A percentile compares a stretch with the other conserved stretches of the same genome.
Conservation (phyloP, 108 stramenopile genomes). For the Fragilaria crotonensis region DNA sequence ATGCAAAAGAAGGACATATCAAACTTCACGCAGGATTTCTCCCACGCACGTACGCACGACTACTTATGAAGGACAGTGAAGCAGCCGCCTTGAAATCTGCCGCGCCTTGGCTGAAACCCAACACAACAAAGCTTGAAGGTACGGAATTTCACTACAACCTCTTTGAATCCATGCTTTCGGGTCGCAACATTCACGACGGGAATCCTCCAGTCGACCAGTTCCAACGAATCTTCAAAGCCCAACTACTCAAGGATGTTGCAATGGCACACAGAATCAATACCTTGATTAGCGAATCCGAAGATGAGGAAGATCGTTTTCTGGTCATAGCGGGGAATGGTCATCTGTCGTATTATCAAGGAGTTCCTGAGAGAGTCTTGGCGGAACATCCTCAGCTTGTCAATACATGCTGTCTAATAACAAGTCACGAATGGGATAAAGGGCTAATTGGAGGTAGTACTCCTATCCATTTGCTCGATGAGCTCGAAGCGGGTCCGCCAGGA, state of each 20-base stretch:
- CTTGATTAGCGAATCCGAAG: conserved; percentile 4
- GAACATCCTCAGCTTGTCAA: conserved; percentile 20
- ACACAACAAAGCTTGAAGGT: conserved; percentile 19
- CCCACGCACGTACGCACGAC: conserved; percentile 25
- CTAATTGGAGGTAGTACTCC: not conserved
- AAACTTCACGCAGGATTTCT: conserved; percentile 36
- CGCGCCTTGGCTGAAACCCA: conserved; percentile 16
- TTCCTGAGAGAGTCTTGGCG: conserved; percentile 35
- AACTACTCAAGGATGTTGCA: conserved; percentile 64
- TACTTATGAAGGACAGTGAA: conserved; percentile 33
- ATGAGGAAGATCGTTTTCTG: conserved; percentile 22
- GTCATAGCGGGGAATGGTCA: conserved; percentile 43
- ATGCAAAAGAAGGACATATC: conserved; percentile 13
- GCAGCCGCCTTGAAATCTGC: conserved; percentile 22
- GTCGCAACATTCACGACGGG: conserved; percentile 16
- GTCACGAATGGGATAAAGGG: conserved; percentile 8
- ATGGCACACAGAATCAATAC: conserved; percentile 50
- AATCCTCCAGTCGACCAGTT: conserved; percentile 28
- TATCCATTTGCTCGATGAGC: not conserved
- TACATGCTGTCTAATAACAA: conserved; percentile 16
- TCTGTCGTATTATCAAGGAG: conserved; percentile 29
- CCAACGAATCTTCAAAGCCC: conserved; percentile 48
- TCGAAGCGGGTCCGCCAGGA: not conserved
- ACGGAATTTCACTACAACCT: conserved; percentile 41
- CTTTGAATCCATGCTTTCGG: conserved; percentile 43